Base-by-base conservation (phyloP, 129 eudicot genomes). In the Silybum marianum region DNA sequence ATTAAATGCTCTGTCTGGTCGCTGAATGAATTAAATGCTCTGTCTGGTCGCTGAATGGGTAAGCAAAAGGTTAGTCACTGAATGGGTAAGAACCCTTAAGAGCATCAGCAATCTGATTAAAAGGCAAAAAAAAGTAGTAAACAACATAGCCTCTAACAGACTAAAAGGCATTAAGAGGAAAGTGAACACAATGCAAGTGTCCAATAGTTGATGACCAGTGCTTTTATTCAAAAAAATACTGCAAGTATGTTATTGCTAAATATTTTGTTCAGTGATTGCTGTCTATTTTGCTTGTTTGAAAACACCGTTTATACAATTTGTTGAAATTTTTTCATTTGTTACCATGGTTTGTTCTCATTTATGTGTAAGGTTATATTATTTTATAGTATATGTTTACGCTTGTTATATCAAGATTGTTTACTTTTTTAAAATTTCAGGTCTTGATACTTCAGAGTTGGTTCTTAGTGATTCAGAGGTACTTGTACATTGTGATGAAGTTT, bases 401-500 rank as follows among this genome's bases (percentile, higher is more conserved):
- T 63, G 26, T 63, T 63, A 63, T 23, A 63, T 63, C 4, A 19
- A 19, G 69, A 22, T 16, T 74, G 14, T 42, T 14, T 30, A 44
- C 21, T 40, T 58, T 9, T 0, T 36, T 78, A 39, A 39, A 63
- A 76, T 28, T 28, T 62, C 82, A 81, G 88, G 68, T 38, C 71
- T 76, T 73, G 78, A 38, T 12, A 63, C 19, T 81, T 72, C 71
- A 21, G 85, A 84, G 44, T 39, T 78, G 6, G 84, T 28, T 51
- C 74, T 78, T 71, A 63, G 44, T 44, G 84, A 82, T 81, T 81
- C 72, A 18, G 66, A 81, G 74, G 66, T 80, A 25, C 74, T 28
- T 42, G 24, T 38, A 73, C 39, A 18, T 60, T 84, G 65, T 72
- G 60, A 78, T 63, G 75, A 80, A 60, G 39, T 38, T 51, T 63